Percentiles rank a stretch among this genome's conserved stretches.
These are phyloP conservation scores for Macadamia integrifolia DNA, from an alignment of 164 flowering plant species.

Conservation along the genomic window DNA sequence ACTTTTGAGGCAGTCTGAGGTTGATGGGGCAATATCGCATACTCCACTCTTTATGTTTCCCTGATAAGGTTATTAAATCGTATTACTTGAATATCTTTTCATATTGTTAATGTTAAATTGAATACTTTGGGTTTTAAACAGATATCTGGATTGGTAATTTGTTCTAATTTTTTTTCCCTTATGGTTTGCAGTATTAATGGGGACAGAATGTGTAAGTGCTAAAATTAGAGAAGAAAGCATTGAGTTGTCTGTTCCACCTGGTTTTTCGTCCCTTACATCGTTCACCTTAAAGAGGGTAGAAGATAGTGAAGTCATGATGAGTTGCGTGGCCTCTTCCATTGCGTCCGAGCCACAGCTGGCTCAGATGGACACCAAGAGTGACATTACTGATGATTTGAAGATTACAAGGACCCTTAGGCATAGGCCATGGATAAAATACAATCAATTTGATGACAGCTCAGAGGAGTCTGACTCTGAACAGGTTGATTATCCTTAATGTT, in stretches of 20 bases:
- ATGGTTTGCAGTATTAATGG: slow-evolving; percentile 21
- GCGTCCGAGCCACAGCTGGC: slow-evolving; percentile 18
- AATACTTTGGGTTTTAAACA: too few relatives aligned
- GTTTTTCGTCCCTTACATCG: slow-evolving; percentile 51
- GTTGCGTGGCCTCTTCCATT: slow-evolving; percentile 11
- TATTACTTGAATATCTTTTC: background rate
- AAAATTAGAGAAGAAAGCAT: slow-evolving; percentile 10
- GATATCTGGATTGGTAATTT: background rate
- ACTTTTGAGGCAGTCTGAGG: background rate
- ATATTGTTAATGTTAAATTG: too few relatives aligned
- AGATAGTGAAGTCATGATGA: slow-evolving; percentile 15
- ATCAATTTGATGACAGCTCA: slow-evolving; percentile 36
- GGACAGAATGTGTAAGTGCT: slow-evolving; percentile 5
- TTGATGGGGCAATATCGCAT: slow-evolving; percentile 9
- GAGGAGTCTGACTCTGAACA: slow-evolving; percentile 53
- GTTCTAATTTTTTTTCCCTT: background rate
- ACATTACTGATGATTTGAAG: slow-evolving; percentile 18
- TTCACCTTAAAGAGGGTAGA: slow-evolving; percentile 43
- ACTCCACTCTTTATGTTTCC: background rate
- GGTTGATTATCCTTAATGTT: slow-evolving; percentile 31
- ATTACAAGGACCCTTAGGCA: slow-evolving; percentile 34
- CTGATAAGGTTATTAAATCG: background rate
- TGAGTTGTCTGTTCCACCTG: slow-evolving; percentile 42
- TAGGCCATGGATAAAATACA: slow-evolving; percentile 60
- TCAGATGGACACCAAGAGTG: slow-evolving; percentile 12